Base-by-base conservation (phyloP, 768 basidiomycete genomes). In the Leccinum aurantiacum region DNA sequence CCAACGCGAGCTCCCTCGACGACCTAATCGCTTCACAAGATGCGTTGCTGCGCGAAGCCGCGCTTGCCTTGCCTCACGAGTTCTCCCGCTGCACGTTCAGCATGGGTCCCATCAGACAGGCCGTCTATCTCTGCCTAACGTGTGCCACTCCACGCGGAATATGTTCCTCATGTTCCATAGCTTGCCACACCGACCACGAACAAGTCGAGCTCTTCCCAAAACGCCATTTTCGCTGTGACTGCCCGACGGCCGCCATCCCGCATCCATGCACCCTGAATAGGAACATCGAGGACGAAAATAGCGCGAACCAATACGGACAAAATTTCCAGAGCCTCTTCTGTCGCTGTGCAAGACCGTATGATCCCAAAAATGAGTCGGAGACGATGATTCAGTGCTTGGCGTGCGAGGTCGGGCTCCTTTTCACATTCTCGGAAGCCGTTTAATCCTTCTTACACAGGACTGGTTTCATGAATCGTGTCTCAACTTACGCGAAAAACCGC, bases 401-500 rank as follows among this genome's bases (percentile, higher is more conserved):
- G 17, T 94, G 92, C 73, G 92, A 94, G 81, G 91, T 93, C 63
- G 58, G 60, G 29, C 52, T 25, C 25, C 4, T 27, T 2, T 33
- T 35, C 17, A 10, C 19, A 15, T 4, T 25, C 7, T 25, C 17
- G 19, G 22, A 29, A 5, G 4, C 27, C 48, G 17, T 9, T 49
- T 71, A 54, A 69, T 53, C 27, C 27, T 3, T 35, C 57, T 49
- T 62, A 15, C 10, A 22, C 46, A 93, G 91, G 91, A 94, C 68
- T 94, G 92, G 92, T 94, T 87, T 73, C 92, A 94, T 65, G 92
- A 94, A 76, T 93, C 90, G 11, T 94, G 92, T 67, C 84, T 92
- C 65, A 88, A 91, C 72, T 79, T 94, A 47, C 83, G 90, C 60
- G 83, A 87, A 70, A 81, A 82, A 22, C 89, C 88, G 9, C 63